Evolutionary conservation across 192 early-diverging fungal species (phyloP).

Genomic region (Dissophora ornata): DNA sequence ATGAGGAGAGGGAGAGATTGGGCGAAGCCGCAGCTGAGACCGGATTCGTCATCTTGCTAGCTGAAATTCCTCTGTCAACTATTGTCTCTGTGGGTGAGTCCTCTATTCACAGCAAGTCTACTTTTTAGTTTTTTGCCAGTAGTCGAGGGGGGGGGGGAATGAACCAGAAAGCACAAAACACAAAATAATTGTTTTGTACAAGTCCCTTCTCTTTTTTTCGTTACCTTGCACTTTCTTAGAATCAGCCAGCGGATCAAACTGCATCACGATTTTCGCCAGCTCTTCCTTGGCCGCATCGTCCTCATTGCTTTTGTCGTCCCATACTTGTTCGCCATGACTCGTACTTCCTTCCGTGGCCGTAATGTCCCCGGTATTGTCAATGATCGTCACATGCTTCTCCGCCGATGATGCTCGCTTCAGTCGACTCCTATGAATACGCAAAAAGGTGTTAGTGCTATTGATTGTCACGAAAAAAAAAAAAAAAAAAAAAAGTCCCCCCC

Average conservation of each 20-base stretch:
- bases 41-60: background rate
- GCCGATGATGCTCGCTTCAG: constrained; percentile 12
- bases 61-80: background rate
- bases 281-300: constrained; percentile 36
- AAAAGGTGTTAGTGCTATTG: no score
- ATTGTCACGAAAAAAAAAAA: background rate
- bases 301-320: constrained; percentile 9
- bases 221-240: constrained; percentile 9
- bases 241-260: constrained; percentile 48
- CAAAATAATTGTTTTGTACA: background rate
- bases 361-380: constrained; percentile 2
- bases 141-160: no score
- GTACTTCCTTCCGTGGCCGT: background rate
- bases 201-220: no score
- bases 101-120: background rate
- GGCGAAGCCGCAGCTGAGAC: constrained; percentile 11
- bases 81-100: constrained; percentile 11
- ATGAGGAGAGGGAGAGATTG: constrained; percentile 17
- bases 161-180: background rate
- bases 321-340: background rate
- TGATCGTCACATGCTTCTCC: constrained; percentile 51
- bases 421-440: constrained; percentile 7
- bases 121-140: no score
- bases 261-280: constrained; percentile 41
- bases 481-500: background rate